Conservation (phyloP, 805 yeast species). For the Yarrowia osloensis region DNA sequence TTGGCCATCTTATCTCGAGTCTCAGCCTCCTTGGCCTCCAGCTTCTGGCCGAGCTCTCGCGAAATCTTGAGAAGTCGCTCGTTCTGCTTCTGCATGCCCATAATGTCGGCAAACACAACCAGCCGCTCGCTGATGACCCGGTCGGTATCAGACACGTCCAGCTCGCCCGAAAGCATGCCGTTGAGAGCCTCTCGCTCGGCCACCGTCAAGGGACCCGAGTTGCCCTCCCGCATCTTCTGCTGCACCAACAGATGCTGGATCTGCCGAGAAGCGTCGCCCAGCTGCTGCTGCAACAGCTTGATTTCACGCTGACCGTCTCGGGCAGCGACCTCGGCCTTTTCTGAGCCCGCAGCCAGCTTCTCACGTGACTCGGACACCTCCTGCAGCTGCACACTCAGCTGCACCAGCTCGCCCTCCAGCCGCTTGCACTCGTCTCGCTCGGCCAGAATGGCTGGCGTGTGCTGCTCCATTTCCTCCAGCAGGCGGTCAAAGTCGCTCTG, state of each 20-base stretch:
- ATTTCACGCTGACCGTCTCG: conserved; percentile 53
- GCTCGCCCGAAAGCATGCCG: conserved; percentile 47
- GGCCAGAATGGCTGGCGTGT: conserved; percentile 72
- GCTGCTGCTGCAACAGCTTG: conserved; percentile 54
- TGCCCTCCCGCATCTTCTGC: conserved; percentile 57
- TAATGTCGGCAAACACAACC: conserved; percentile 64
- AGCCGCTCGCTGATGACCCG: conserved; percentile 69
- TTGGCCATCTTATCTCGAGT: conserved; percentile 36
- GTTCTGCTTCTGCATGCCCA: conserved; percentile 73
- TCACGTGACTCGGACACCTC: conserved; percentile 46
- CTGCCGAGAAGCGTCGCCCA: conserved; percentile 77
- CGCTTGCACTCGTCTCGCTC: conserved; percentile 60
- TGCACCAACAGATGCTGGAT: conserved; percentile 68
- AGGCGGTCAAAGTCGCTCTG: conserved; percentile 71
- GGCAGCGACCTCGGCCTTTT: conserved; percentile 39
- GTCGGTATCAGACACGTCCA: conserved; percentile 63
- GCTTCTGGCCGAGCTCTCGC: conserved; percentile 67
- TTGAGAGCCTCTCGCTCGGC: conserved; percentile 68
- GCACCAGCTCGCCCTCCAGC: conserved; percentile 57
- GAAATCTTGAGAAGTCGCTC: conserved; percentile 68
- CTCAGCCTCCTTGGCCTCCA: conserved; percentile 62
- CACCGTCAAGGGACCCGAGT: conserved; percentile 61
- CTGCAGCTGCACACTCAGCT: conserved; percentile 55
- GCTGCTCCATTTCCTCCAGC: conserved; percentile 72
- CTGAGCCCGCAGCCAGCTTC: conserved; percentile 42